phyloP scores from a whole-genome alignment of 164 flowering plant genomes.

The Umbilicus rupestris region DNA sequence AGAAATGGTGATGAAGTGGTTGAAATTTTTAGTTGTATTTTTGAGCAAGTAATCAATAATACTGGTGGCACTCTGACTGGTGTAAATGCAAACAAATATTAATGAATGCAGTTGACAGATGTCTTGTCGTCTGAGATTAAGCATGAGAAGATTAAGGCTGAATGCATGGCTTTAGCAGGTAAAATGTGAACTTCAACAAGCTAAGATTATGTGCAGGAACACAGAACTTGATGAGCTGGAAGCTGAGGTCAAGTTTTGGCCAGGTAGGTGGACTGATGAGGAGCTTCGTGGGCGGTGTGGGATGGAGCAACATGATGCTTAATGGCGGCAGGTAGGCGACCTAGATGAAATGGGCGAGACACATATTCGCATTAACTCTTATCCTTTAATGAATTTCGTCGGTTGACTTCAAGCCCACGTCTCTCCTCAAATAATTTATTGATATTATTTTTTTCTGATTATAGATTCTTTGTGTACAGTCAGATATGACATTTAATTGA shows the following conservation, averaged over 20 bases:
- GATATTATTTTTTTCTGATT: no score
- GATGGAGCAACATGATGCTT: not conserved
- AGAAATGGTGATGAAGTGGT: no score
- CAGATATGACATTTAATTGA: no score
- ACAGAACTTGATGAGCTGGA: no score
- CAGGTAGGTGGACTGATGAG: not conserved
- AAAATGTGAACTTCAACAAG: not conserved
- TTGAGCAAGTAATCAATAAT: no score
- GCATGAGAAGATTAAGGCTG: not conserved
- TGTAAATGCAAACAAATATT: not conserved
- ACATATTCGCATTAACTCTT: not conserved
- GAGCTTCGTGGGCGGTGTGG: not conserved
- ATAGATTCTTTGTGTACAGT: no score
- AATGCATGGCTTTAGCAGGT: not conserved
- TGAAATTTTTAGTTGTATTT: no score
- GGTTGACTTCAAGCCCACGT: not conserved
- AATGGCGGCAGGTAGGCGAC: constrained; percentile 2
- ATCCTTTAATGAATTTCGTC: not conserved
- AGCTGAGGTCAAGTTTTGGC: not conserved
- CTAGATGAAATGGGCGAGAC: not conserved
- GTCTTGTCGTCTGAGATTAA: not conserved
- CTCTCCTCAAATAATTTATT: no score
- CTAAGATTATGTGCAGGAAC: no score
- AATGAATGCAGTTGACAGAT: not conserved
- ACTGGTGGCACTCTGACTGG: not conserved